Base-by-base conservation (phyloP, 768 basidiomycete genomes). In the Suillus decipiens region DNA sequence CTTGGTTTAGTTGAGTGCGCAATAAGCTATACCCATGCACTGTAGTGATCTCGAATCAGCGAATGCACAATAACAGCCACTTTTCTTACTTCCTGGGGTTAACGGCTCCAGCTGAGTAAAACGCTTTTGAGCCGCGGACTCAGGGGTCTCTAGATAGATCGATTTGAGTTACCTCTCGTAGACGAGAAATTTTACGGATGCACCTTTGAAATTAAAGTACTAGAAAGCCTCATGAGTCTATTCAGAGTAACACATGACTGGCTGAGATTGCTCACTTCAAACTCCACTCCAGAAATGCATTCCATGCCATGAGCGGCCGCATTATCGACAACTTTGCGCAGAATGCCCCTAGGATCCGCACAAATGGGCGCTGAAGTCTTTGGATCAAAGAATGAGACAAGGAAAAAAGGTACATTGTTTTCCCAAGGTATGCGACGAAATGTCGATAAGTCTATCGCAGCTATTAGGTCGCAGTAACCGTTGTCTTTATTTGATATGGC, bases 11-110 rank as follows among this genome's bases (percentile, higher is more conserved):
- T 48, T 96, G 93, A 0, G 95, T 94, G 45, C 96, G 83, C 5
- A 99, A 83, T 39, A 99, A 81, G 5, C 95, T 97, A 73, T 99
- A 99, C 5, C 97, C 97, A 69, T 99, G 97, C 92, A 96, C 95
- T 98, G 64, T 33, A 7, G 9, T 15, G 45, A 43, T 58, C 15
- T 33, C 9, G 41, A 15, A 19, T 59, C 48, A 39, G 55, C n/a
- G 1, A 41, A 28, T 59, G 10, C 15, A 22, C 7, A 7, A 39
- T 37, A 19, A 56, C 47, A 3, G 33, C 22, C 15, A 41, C 47
- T 57, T 12, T 59, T 81, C 93, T 68, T 71, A 97, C 95, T 98
- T 73, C 97, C 97, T 3, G 95, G 86, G 1, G 96, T 99, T 48
- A 99, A 76, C 8, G 96, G 88, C 45, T 86, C 81, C 6, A 99